Evolutionary conservation across 306 rosid genomes (phyloP).

Genomic region (Begonia masoniana): DNA sequence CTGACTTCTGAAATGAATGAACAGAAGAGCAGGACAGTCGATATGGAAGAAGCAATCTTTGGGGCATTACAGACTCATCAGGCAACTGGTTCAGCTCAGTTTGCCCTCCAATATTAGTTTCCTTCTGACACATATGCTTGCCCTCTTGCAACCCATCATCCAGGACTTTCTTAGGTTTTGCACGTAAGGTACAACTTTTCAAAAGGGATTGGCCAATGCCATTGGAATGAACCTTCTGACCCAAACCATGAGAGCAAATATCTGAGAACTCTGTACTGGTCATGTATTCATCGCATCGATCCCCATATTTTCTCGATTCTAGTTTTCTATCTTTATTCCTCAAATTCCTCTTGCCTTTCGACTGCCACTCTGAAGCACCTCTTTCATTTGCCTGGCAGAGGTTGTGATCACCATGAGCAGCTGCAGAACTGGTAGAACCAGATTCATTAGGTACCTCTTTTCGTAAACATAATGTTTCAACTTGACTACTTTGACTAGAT

Average conservation of each 20-base stretch:
- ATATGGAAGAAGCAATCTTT: slow-evolving; percentile 71
- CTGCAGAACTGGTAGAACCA: slow-evolving; percentile 44
- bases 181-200: too few relatives aligned
- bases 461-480: slow-evolving; percentile 28
- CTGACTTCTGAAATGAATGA: slow-evolving; percentile 54
- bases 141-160: slow-evolving; percentile 22
- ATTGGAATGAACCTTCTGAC: slow-evolving; percentile 4
- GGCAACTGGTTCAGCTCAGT: slow-evolving; percentile 28
- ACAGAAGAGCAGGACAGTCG: slow-evolving; percentile 64
- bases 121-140: slow-evolving; percentile 17
- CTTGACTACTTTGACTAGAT: slow-evolving; percentile 34
- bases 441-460: slow-evolving; percentile 33
- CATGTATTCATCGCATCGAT: too few relatives aligned
- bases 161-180: too few relatives aligned
- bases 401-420: slow-evolving; percentile 14
- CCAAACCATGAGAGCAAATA: too few relatives aligned
- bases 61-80: slow-evolving; percentile 40
- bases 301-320: too few relatives aligned
- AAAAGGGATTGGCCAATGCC: slow-evolving; percentile 12
- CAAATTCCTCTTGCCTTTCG: slow-evolving; percentile 83
- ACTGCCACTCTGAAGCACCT: slow-evolving; percentile 88
- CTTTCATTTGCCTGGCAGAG: slow-evolving; percentile 32
- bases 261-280: too few relatives aligned
- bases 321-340: slow-evolving; percentile 59
- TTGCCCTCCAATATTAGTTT: slow-evolving; percentile 16